These are phyloP conservation scores for Lentinula sp. DNA, from an alignment of 768 basidiomycete genomes.

Conservation along the genomic window DNA sequence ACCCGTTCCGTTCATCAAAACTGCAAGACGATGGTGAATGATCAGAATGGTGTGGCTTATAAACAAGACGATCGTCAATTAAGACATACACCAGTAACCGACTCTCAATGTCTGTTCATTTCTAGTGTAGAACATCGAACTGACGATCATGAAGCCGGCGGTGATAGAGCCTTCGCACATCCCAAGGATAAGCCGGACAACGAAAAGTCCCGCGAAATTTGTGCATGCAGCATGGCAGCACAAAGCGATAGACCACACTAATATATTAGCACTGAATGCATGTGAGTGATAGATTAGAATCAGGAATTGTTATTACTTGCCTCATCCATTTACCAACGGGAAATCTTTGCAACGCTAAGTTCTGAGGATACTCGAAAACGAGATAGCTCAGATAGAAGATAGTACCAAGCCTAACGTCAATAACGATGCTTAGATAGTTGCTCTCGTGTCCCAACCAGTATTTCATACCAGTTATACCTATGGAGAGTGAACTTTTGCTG, in stretches of 20 bases:
- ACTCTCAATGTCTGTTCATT: slow-evolving; percentile 63
- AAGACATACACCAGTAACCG: slow-evolving; percentile 68
- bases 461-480: slow-evolving; percentile 5
- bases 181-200: slow-evolving; percentile 59
- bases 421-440: not conserved
- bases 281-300: not conserved
- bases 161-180: slow-evolving; percentile 71
- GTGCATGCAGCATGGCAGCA: slow-evolving; percentile 64
- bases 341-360: slow-evolving; percentile 63
- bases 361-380: slow-evolving; percentile 69
- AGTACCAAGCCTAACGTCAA: slow-evolving; percentile 57
- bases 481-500: not conserved
- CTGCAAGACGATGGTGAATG: slow-evolving; percentile 21
- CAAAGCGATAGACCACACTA: slow-evolving; percentile 58
- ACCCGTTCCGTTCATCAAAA: slow-evolving; percentile 75
- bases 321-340: slow-evolving; percentile 83
- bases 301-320: slow-evolving; percentile 23
- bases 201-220: slow-evolving; percentile 60
- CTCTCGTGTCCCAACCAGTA: not conserved
- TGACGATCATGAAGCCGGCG: slow-evolving; percentile 73
- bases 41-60: slow-evolving; percentile 18
- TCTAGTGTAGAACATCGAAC: slow-evolving; percentile 73
- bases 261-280: slow-evolving; percentile 50
- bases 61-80: slow-evolving; percentile 39
- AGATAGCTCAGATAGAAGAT: slow-evolving; percentile 72